A percentile compares a stretch with the other conserved stretches of the same genome.
Conservation (phyloP, 176 grass and related monocot genomes). For the Zoysia japonica region DNA sequence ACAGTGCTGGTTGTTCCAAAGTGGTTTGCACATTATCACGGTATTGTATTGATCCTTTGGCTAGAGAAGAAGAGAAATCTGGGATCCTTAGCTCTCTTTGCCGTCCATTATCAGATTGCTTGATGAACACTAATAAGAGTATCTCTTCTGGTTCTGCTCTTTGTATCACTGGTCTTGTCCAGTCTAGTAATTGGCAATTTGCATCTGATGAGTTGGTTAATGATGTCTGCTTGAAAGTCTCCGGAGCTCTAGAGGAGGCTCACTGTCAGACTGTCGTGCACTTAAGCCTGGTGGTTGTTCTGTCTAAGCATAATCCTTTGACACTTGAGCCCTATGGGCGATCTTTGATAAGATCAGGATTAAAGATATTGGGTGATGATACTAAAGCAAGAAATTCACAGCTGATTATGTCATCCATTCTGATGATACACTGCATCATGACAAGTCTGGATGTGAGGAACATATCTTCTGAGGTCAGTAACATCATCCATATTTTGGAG, state of each 20-base stretch:
- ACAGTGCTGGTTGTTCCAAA: constrained; percentile 47
- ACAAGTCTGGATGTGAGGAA: constrained; percentile 48
- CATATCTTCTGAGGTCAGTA: constrained; percentile 68
- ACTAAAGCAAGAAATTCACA: constrained; percentile 27
- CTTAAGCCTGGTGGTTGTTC: constrained; percentile 55
- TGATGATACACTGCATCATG: constrained; percentile 68
- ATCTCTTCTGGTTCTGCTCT: constrained; percentile 57
- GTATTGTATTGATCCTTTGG: constrained; percentile 55
- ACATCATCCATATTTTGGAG: constrained; percentile 50
- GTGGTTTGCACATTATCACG: constrained; percentile 50
- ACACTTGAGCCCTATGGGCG: constrained; percentile 69
- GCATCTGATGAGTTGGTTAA: constrained; percentile 56
- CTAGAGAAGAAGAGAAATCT: constrained; percentile 47
- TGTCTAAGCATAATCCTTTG: constrained; percentile 44
- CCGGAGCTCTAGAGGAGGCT: constrained; percentile 54
- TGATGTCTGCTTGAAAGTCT: constrained; percentile 68
- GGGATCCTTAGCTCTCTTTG: constrained; percentile 49
- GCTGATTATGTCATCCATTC: constrained; percentile 51
- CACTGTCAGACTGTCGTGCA: constrained; percentile 49
- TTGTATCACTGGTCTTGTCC: constrained; percentile 55
- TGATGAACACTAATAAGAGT: constrained; percentile 55
- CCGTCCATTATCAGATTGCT: constrained; percentile 56
- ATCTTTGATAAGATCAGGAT: constrained; percentile 66
- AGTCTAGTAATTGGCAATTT: constrained; percentile 62
- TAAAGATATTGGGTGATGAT: constrained; percentile 48